phyloP scores from a whole-genome alignment of 2,329 filamentous ascomycete genomes.

The Aspergillus versicolor region DNA sequence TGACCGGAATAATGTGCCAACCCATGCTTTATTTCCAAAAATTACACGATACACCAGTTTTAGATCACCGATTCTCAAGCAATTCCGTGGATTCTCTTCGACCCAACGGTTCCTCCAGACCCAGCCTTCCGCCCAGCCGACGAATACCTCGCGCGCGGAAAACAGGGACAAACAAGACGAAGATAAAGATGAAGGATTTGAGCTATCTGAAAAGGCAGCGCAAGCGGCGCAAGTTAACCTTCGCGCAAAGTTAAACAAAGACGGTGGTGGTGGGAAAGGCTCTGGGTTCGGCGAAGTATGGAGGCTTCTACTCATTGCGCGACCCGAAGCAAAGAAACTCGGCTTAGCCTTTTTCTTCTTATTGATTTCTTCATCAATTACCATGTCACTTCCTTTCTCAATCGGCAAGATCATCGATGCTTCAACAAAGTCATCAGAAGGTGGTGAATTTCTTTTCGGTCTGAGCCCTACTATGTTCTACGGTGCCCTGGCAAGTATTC shows the following conservation, averaged over 20 bases:
- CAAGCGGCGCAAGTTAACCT: constrained; percentile 88
- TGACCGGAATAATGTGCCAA: constrained; percentile 16
- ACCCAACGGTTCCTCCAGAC: constrained; percentile 27
- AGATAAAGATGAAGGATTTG: constrained; percentile 63
- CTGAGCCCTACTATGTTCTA: constrained; percentile 87
- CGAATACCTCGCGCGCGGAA: constrained; percentile 21
- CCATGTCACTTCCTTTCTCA: constrained; percentile 94
- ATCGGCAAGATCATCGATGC: constrained; percentile 95
- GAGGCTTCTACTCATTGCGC: constrained; percentile 84
- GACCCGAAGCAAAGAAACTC: constrained; percentile 77
- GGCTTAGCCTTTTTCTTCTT: constrained; percentile 78
- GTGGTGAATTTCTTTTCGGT: constrained; percentile 71
- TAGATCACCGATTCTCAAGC: background rate
- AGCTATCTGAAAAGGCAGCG: constrained; percentile 76
- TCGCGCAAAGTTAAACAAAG: constrained; percentile 81
- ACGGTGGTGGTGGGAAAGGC: constrained; percentile 57
- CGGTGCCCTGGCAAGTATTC: constrained; percentile 69
- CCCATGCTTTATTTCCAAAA: constrained; percentile 18
- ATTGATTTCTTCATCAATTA: constrained; percentile 85
- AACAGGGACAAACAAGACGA: constrained; percentile 46
- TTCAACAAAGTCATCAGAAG: constrained; percentile 70
- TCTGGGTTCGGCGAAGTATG: constrained; percentile 75
- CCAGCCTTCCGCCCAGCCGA: constrained; percentile 20
- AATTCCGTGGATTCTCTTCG: constrained; percentile 26
- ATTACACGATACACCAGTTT: background rate